Evolutionary conservation across 2,329 filamentous ascomycete species (phyloP).

Genomic region (Thielaviopsis populi): DNA sequence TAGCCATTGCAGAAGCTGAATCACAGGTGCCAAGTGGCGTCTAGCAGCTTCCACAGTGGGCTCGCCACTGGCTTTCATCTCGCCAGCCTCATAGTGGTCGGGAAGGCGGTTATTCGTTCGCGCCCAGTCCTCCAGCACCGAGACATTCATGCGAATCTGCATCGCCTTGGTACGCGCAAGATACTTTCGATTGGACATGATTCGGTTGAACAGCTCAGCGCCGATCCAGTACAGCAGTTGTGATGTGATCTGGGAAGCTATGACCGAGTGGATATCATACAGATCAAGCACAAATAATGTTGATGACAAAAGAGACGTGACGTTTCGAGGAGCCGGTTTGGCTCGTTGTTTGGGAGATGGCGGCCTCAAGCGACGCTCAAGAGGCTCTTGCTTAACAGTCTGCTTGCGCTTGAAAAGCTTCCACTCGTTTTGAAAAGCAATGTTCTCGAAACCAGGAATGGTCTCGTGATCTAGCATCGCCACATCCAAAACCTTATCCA

Average conservation of each 20-base stretch:
- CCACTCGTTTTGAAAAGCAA: slow-evolving; percentile 97
- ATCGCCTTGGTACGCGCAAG: slow-evolving; percentile 93
- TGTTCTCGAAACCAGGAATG: slow-evolving; percentile 91
- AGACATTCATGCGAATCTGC: slow-evolving; percentile 99
- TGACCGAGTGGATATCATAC: slow-evolving; percentile 98
- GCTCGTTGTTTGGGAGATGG: slow-evolving; percentile 87
- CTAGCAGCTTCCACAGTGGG: slow-evolving; percentile 72
- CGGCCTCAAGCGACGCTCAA: slow-evolving; percentile 79
- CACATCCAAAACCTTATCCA: slow-evolving; percentile 86
- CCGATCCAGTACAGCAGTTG: slow-evolving; percentile 94
- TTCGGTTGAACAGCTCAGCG: slow-evolving; percentile 90
- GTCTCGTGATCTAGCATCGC: slow-evolving; percentile 97
- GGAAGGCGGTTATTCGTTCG: slow-evolving; percentile 82
- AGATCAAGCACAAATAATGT: slow-evolving; percentile 93
- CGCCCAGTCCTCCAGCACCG: slow-evolving; percentile 89
- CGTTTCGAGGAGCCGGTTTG: slow-evolving; percentile 83
- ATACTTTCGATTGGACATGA: slow-evolving; percentile 93
- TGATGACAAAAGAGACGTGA: slow-evolving; percentile 87
- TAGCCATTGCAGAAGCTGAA: slow-evolving; percentile 91
- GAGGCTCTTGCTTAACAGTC: slow-evolving; percentile 76
- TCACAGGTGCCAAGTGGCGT: slow-evolving; percentile 73
- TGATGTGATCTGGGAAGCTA: slow-evolving; percentile 77
- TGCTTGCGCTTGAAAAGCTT: slow-evolving; percentile 88
- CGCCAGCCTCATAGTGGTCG: slow-evolving; percentile 88
- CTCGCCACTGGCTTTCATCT: slow-evolving; percentile 71